Conservation (phyloP, 2,329 filamentous ascomycete species). For the Aspergillus fructus region DNA sequence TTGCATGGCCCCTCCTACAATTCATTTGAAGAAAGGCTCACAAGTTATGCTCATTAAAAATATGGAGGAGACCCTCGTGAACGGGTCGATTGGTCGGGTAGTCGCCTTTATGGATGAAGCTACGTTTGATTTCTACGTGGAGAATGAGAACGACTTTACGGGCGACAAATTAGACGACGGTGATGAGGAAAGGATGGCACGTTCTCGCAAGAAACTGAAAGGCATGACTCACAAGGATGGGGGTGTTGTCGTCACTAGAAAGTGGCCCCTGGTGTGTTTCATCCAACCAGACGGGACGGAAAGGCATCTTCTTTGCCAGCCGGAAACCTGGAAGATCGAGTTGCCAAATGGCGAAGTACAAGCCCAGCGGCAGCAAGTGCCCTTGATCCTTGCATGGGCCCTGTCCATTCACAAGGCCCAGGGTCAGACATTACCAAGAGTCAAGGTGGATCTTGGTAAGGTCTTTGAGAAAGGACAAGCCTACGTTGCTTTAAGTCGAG, state of each 20-base stretch:
- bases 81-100: slow-evolving; percentile 88
- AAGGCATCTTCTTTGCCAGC: slow-evolving; percentile 75
- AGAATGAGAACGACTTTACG: slow-evolving; percentile 58
- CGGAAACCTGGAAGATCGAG: slow-evolving; percentile 94
- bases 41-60: slow-evolving; percentile 99
- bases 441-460: slow-evolving; percentile 88
- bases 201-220: slow-evolving; percentile 58
- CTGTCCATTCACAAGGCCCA: slow-evolving; percentile 98
- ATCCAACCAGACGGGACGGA: slow-evolving; percentile 73
- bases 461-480: slow-evolving; percentile 98
- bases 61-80: slow-evolving; percentile 88
- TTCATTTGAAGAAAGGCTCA: slow-evolving; percentile 84
- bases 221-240: slow-evolving; percentile 50
- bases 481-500: slow-evolving; percentile 92
- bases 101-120: slow-evolving; percentile 73
- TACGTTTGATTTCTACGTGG: slow-evolving; percentile 58
- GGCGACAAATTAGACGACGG: slow-evolving; percentile 49
- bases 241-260: slow-evolving; percentile 50
- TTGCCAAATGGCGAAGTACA: slow-evolving; percentile 93
- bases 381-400: slow-evolving; percentile 93
- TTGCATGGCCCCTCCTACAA: slow-evolving; percentile 84
- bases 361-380: slow-evolving; percentile 77
- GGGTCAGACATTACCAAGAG: slow-evolving; percentile 87
- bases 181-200: slow-evolving; percentile 42
- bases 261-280: slow-evolving; percentile 85